Base-by-base conservation (phyloP, 768 basidiomycete genomes). In the Pleurotus eryngii region DNA sequence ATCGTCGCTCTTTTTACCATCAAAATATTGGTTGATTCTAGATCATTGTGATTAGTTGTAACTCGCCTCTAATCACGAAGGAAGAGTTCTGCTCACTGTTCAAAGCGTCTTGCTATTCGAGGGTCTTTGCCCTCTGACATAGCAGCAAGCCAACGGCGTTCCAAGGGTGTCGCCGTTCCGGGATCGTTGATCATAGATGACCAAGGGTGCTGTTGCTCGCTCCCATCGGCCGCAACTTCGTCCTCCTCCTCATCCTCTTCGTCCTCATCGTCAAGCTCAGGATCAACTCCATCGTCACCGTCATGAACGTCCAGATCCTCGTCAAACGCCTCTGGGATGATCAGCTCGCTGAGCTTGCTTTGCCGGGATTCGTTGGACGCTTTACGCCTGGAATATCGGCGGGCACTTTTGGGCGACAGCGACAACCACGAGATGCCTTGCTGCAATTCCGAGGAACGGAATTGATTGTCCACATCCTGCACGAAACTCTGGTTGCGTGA, bases 11-110 rank as follows among this genome's bases (percentile, higher is more conserved):
- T 81, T 86, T 69, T 87, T 90, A 11, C 96, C 96, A 63, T 98
- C 93, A 64, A 98, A 94, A 67, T 93, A 97, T 64, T 92, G 90
- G 59, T 92, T 89, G 51, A 96, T 90, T 59, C 94, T 95, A 67
- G 2, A 8, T 18, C 5, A 46, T 39, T 54, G 1, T 57, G 24
- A 49, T 49, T 20, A 37, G 18, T 37, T 11, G 24, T 26, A 26
- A 26, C 24, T 26, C 24, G 24, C 24, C 20, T 14, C 35, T 8
- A 54, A 47, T 12, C 35, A 40, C 24, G 24, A 26, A 26, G 24
- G 24, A 26, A 46, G 27, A 20, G 40, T 4, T 46, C 2, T 18
- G 70, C 89, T 64, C 57, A 95, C 92, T 84, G 73, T 61, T 92
- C 87, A 67, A 97, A 98, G 43, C 87, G 82, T 63, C 79, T 81